Conservation (phyloP, 768 basidiomycete species). For the Lactifluus rugatus region DNA sequence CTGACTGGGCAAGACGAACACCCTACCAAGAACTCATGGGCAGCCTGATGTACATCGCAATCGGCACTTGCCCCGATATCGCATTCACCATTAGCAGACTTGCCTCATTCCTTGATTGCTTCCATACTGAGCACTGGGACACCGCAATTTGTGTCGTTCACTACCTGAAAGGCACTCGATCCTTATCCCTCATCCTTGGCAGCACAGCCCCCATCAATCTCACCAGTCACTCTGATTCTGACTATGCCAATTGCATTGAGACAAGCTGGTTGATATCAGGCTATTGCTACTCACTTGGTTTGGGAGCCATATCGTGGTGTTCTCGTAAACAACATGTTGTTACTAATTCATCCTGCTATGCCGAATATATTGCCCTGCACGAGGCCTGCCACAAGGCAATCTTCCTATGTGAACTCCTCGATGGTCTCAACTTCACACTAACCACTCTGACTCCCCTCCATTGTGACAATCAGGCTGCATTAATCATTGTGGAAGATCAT, state of each 20-base stretch:
- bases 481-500: too few species aligned
- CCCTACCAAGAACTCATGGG: background rate
- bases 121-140: background rate
- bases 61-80: background rate
- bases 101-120: too few species aligned
- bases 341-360: too few species aligned
- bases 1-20: too few species aligned
- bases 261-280: background rate
- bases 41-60: background rate
- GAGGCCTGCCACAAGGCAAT: too few species aligned
- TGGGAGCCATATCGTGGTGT: background rate
- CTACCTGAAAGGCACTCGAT: background rate
- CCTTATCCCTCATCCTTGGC: background rate
- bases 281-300: background rate
- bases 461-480: too few species aligned
- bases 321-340: too few species aligned
- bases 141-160: background rate
- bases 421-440: too few species aligned
- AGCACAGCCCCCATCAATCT: accelerated
- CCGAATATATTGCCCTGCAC: too few species aligned
- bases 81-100: background rate
- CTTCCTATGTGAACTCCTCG: too few species aligned
- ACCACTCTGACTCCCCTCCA: too few species aligned
- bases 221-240: background rate
- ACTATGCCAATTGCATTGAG: background rate